phyloP scores from a whole-genome alignment of 169 alveolate genomes.

The Cryptosporidium meleagridis region DNA sequence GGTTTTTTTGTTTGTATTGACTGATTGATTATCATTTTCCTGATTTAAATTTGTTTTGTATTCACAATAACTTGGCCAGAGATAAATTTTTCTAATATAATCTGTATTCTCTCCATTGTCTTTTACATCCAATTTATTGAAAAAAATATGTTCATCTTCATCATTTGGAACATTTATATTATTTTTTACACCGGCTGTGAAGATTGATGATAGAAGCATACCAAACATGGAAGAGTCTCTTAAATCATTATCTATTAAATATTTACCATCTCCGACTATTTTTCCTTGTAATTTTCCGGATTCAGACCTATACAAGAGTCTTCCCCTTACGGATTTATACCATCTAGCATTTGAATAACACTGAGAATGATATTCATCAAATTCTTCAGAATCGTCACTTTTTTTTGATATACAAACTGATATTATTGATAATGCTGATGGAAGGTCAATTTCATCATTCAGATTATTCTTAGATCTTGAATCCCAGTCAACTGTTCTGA shows the following conservation, averaged over 20 bases:
- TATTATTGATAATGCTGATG: conserved; percentile 47
- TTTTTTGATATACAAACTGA: conserved; percentile 33
- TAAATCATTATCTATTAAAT: conserved; percentile 23
- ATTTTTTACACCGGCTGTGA: conserved; percentile 51
- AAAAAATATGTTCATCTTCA: conserved; percentile 57
- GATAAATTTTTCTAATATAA: conserved; percentile 7
- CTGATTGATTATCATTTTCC: neutral
- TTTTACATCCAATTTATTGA: conserved; percentile 29
- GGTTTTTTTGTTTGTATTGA: neutral
- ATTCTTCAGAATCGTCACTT: neutral
- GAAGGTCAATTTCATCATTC: conserved; percentile 27
- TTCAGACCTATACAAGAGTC: conserved; percentile 20
- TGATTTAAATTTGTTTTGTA: conserved; percentile 4
- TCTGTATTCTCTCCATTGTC: conserved; percentile 18
- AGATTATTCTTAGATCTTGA: neutral
- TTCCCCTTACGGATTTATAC: conserved; percentile 52
- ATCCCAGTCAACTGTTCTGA: neutral
- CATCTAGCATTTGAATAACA: conserved; percentile 62
- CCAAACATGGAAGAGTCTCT: conserved; percentile 66
- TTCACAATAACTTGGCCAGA: conserved; percentile 72
- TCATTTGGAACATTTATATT: conserved; percentile 67
- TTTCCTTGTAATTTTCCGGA: neutral
- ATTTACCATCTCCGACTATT: neutral
- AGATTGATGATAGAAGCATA: conserved; percentile 46
- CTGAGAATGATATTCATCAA: neutral